Evolutionary conservation across 345 rosid species (phyloP).

Genomic region (Eucalyptus melliodora): DNA sequence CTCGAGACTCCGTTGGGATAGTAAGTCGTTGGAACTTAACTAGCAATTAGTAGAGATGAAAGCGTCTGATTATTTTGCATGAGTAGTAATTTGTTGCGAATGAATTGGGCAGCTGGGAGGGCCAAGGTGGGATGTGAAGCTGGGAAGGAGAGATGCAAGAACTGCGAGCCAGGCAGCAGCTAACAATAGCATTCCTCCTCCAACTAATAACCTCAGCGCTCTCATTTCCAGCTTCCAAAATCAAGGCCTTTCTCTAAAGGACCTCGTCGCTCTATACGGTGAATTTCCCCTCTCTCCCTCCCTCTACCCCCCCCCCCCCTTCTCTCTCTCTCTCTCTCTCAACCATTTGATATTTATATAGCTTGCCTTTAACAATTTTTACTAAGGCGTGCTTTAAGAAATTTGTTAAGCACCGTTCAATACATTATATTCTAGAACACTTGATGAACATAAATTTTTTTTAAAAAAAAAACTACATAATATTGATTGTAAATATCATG

Average conservation of each 20-base stretch:
- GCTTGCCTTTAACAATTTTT: background rate
- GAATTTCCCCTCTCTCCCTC: background rate
- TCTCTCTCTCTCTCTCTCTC: background rate
- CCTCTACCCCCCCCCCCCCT: accelerated
- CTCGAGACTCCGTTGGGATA: conserved; percentile 28
- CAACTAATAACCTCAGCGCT: conserved; percentile 43
- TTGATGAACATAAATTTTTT: too few relatives aligned
- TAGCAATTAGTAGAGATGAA: background rate
- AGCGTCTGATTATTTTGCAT: background rate
- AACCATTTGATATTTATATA: background rate
- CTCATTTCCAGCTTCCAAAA: conserved; percentile 44
- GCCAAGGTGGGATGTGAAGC: conserved; percentile 64
- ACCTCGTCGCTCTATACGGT: conserved; percentile 85
- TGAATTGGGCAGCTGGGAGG: conserved; percentile 57
- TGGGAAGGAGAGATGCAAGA: conserved; percentile 82
- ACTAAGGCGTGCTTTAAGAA: background rate
- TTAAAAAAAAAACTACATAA: too few relatives aligned
- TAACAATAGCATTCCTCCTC: conserved; percentile 65
- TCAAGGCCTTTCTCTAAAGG: conserved; percentile 64
- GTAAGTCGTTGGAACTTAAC: background rate
- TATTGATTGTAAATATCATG: background rate
- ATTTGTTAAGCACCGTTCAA: background rate
- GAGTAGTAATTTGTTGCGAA: background rate
- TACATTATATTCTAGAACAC: background rate
- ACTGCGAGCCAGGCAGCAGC: conserved; percentile 78